Evolutionary conservation across 352 stramenopile genomes (phyloP).

Genomic region (Pilasporangium apinafurcum): DNA sequence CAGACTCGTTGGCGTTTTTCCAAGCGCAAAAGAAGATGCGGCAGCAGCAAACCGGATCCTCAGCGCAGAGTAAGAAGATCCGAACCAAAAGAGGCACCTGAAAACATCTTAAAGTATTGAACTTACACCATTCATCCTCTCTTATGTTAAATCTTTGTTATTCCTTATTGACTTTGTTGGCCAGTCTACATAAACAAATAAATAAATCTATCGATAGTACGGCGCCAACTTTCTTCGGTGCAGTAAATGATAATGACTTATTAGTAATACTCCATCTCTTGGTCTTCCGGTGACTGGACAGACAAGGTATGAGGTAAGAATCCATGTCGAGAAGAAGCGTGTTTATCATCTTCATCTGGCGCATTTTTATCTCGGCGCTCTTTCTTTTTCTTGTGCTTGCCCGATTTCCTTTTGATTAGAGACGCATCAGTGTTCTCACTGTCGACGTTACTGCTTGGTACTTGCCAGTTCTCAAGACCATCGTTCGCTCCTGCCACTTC

Average conservation of each 20-base stretch:
- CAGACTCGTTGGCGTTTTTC: conserved; percentile 90
- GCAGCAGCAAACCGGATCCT: conserved; percentile 29
- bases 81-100: conserved; percentile 1
- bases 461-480: conserved; percentile 9
- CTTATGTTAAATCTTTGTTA: too few species aligned
- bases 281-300: conserved; percentile 3
- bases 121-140: too few species aligned
- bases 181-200: background rate
- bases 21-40: conserved; percentile 86
- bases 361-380: conserved; percentile 30
- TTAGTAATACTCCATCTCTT: conserved; percentile 7
- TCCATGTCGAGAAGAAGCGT: background rate
- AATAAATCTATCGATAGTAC: background rate
- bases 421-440: conserved; percentile 8
- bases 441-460: background rate
- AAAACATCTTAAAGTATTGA: too few species aligned
- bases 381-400: conserved; percentile 53
- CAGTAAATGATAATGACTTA: background rate
- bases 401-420: conserved; percentile 27
- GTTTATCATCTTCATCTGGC: background rate
- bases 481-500: background rate
- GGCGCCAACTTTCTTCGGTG: background rate
- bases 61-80: conserved; percentile 11
- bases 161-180: background rate
- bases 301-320: background rate